Evolutionary conservation across 2,329 filamentous ascomycete genomes (phyloP).

Genomic region (Sporothrix curviconia): DNA sequence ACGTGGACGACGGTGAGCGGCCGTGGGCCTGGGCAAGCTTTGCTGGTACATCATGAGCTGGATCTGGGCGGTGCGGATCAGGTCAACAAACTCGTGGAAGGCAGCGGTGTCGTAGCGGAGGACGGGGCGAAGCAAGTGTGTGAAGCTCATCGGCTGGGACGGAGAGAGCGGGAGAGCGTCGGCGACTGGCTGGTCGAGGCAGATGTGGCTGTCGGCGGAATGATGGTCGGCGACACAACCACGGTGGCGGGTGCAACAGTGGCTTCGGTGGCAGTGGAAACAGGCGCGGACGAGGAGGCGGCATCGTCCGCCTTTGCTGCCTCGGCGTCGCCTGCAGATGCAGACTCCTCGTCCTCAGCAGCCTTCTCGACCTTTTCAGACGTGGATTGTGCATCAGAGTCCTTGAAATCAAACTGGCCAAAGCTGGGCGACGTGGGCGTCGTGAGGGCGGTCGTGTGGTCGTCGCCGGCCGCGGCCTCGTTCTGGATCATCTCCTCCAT

Average conservation of each 20-base stretch:
- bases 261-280: not conserved
- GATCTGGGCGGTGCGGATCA: conserved; percentile 57
- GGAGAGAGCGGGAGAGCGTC: conserved; percentile 34
- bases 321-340: conserved; percentile 23
- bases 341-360: conserved; percentile 12
- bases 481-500: conserved; percentile 80
- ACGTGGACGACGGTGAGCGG: conserved; percentile 53
- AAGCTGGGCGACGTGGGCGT: conserved; percentile 76
- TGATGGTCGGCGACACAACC: not conserved
- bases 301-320: not conserved
- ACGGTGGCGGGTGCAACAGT: not conserved
- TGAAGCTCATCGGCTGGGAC: conserved; percentile 63
- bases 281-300: not conserved
- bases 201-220: not conserved
- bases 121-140: conserved; percentile 75
- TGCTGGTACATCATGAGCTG: conserved; percentile 16
- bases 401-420: conserved; percentile 56
- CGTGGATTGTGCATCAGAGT: conserved; percentile 30
- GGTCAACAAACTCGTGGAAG: conserved; percentile 77
- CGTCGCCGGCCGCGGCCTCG: conserved; percentile 42
- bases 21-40: conserved; percentile 48
- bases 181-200: not conserved
- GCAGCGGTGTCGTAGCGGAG: conserved; percentile 73
- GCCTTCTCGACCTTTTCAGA: conserved; percentile 2
- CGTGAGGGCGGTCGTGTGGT: conserved; percentile 62